Conservation (phyloP, 208 protist genomes). For the Crithidia acanthocephali region DNA sequence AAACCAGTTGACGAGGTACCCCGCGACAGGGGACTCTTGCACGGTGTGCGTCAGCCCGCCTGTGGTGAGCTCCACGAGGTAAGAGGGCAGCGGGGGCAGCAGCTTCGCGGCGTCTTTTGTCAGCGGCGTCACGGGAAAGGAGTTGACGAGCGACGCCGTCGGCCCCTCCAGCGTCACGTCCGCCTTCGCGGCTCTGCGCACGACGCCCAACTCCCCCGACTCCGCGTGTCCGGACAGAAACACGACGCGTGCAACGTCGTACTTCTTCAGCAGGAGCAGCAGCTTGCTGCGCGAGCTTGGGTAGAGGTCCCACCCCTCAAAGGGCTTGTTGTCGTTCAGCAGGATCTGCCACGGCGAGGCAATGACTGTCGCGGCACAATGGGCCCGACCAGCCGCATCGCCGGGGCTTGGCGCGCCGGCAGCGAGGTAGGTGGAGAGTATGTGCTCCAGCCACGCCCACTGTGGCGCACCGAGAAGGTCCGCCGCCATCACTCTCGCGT, state of each 20-base stretch:
- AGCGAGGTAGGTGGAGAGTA: conserved; percentile 34
- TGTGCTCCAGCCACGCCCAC: conserved; percentile 85
- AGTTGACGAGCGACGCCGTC: conserved; percentile 21
- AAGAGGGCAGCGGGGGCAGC: conserved; percentile 24
- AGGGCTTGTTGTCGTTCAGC: conserved; percentile 78
- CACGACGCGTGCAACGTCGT: conserved; percentile 50
- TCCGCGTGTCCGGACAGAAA: conserved; percentile 86
- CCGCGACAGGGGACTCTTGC: conserved; percentile 28
- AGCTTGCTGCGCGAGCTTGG: conserved; percentile 56
- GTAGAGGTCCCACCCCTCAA: conserved; percentile 70
- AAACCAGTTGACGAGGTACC: conserved; percentile 25
- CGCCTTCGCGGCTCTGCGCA: conserved; percentile 23
- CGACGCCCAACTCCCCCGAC: conserved; percentile 61
- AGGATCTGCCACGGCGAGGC: conserved; percentile 74
- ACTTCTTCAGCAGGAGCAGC: conserved; percentile 52
- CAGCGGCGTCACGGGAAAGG: conserved; percentile 12
- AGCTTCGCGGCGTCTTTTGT: conserved; percentile 21
- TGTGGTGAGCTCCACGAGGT: conserved; percentile 68
- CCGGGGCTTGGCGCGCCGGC: conserved; percentile 10
- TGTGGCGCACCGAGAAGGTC: conserved; percentile 78
- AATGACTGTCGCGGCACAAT: conserved; percentile 72
- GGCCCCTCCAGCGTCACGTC: conserved; percentile 21
- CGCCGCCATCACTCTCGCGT: conserved; percentile 29
- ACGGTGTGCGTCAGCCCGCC: conserved; percentile 66
- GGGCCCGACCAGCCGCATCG: conserved; percentile 27